Evolutionary conservation across 1,284 basidiomycete species (phyloP).

Genomic region (Rhodotorula mucilaginosa): DNA sequence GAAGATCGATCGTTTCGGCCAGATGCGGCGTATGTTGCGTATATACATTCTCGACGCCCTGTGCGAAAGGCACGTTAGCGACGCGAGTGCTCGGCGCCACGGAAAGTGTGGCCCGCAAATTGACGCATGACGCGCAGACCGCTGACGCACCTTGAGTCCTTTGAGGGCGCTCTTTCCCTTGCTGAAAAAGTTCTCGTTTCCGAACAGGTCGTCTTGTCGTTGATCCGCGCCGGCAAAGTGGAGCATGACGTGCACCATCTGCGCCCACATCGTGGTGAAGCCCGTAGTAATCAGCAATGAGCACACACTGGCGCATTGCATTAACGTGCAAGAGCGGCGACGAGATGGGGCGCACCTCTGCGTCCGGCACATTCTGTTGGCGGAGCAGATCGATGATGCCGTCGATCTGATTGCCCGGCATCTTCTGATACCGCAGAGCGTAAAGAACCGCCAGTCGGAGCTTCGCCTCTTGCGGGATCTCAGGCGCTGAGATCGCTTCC

Average conservation of each 20-base stretch:
- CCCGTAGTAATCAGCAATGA: too few species aligned
- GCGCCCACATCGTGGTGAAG: neutral
- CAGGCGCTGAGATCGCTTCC: slow-evolving; percentile 65
- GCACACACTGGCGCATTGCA: neutral
- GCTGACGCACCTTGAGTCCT: slow-evolving; percentile 72
- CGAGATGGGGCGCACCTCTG: slow-evolving; percentile 58
- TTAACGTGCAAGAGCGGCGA: neutral
- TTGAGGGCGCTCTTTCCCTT: slow-evolving; percentile 93
- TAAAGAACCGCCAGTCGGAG: slow-evolving; percentile 90
- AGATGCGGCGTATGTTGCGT: slow-evolving; percentile 96
- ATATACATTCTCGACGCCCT: slow-evolving; percentile 99
- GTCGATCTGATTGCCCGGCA: slow-evolving; percentile 77
- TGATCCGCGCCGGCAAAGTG: slow-evolving; percentile 94
- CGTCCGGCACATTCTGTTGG: slow-evolving; percentile 79
- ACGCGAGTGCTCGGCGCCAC: neutral
- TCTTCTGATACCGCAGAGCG: slow-evolving; percentile 91
- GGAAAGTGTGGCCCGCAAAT: neutral
- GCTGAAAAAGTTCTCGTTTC: slow-evolving; percentile 90
- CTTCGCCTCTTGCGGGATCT: slow-evolving; percentile 75
- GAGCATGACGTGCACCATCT: slow-evolving; percentile 90
- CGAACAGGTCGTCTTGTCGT: slow-evolving; percentile 95
- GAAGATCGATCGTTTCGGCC: slow-evolving; percentile 82
- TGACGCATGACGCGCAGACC: neutral
- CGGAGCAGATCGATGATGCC: slow-evolving; percentile 78
- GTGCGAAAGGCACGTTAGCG: neutral